Evolutionary conservation across 148 eudicot species (phyloP).

Genomic region (Rhododendron ovatum): DNA sequence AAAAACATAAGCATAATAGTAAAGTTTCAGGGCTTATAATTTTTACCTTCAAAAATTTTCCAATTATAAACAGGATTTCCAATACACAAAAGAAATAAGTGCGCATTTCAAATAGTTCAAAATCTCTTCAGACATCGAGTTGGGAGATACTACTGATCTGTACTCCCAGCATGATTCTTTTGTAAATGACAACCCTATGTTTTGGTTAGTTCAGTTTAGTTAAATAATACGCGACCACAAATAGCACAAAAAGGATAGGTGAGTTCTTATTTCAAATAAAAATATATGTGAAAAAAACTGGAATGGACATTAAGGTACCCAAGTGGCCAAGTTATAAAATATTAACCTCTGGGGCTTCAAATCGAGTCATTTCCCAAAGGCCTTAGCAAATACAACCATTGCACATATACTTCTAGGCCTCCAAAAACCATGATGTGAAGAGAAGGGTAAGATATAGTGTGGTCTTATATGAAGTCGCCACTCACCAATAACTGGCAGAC

Average conservation of each 20-base stretch:
- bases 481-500: background rate
- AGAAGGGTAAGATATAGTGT: background rate
- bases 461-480: background rate
- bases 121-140: background rate
- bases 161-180: background rate
- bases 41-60: background rate
- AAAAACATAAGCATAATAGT: background rate
- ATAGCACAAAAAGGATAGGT: background rate
- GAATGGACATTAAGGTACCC: background rate
- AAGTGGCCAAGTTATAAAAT: background rate
- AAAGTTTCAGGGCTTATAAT: background rate
- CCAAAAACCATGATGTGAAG: background rate
- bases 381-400: background rate
- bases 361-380: background rate
- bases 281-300: background rate
- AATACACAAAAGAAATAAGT: background rate
- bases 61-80: background rate
- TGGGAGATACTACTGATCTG: background rate
- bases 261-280: background rate
- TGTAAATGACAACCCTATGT: background rate
- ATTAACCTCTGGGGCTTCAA: background rate
- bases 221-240: background rate
- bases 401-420: background rate
- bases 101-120: background rate
- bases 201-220: background rate